Evolutionary conservation across 2,329 filamentous ascomycete genomes (phyloP), one percentile per base, ranked within the genome.

Genomic region (Diaporthe sp.): DNA sequence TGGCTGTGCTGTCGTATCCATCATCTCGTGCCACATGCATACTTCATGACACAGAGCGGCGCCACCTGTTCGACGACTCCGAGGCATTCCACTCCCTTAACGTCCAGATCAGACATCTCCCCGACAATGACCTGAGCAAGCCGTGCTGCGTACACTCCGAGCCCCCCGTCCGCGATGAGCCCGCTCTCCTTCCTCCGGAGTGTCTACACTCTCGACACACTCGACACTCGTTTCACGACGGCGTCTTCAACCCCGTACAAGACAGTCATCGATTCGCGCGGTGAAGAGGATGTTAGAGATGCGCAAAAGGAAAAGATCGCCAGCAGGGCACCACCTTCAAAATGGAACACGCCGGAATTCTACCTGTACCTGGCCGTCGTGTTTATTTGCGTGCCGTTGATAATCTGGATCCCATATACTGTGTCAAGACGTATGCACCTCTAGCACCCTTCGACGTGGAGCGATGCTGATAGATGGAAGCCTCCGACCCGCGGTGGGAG

Each of bases 321-420:
- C 76, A 82, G 81, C 57, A 82, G 83, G 81, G 88, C 84, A 73
- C 88, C 90, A 77, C 90, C 92, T 49, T 90, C 96, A 58, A 93
- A 90, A 92, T 99, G 96, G 96, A 91, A 89, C 34, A 97, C 95
- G 0, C 89, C 90, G 3, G 97, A 99, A 85, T 98, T 97, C 86
- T 93, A 91, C 82, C 79, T 95, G 72, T 98, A 99, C 86, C 94
- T 92, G 79, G 65, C 93, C 28, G 85, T 94, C 78, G 90, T 98
- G 79, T 77, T 89, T 42, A 82, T 90, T 8, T 88, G 88, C 73
- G 88, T 98, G 37, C 95, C 95, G 12, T 90, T 92, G 80, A 99
- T 99, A 96, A 95, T 98, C 85, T 98, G 95, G 87, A 88, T 93
- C n/a, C 93, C 94, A 13, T 94, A 95, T 79, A 91, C 94, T 85